Percentiles rank a stretch among this genome's conserved stretches.
These are phyloP conservation scores for Acanthamoeba healyi DNA, from an alignment of 208 protist genomes.

Conservation along the genomic window DNA sequence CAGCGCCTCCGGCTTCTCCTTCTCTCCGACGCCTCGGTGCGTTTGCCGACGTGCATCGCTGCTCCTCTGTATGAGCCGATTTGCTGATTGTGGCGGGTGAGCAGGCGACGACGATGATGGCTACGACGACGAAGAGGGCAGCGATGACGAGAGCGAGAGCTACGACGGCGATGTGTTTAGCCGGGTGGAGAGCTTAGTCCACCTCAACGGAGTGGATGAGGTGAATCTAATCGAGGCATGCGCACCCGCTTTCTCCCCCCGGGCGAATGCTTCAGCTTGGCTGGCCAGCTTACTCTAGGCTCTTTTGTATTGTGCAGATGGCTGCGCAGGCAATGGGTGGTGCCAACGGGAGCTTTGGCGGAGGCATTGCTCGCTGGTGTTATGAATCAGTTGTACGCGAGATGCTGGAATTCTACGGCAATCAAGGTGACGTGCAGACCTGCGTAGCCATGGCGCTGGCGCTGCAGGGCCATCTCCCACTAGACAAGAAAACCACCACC, in stretches of 20 bases:
- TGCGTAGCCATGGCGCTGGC: constrained; percentile 56
- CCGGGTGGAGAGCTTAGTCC: not conserved
- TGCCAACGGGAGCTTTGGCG: not conserved
- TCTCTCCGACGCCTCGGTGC: not conserved
- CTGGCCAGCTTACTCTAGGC: not conserved
- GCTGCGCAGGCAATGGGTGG: not conserved
- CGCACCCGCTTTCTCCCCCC: not conserved
- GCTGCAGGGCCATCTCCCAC: constrained; percentile 10
- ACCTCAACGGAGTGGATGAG: not conserved
- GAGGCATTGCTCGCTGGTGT: constrained; percentile 16
- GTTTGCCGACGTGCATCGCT: not conserved
- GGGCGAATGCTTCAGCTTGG: too few relatives aligned
- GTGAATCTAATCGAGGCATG: not conserved
- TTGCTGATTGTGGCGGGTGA: not conserved
- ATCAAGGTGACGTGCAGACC: constrained; percentile 75
- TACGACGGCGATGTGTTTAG: not conserved
- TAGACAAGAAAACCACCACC: constrained; percentile 69
- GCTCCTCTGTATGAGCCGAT: not conserved
- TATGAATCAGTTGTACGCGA: constrained; percentile 46
- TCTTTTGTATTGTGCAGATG: not conserved
- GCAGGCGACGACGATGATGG: not conserved
- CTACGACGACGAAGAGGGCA: not conserved
- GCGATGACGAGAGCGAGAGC: constrained; percentile 11
- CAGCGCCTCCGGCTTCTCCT: not conserved
- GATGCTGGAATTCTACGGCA: constrained; percentile 67